These are phyloP conservation scores for Phialocephala subalpina DNA, from an alignment of 2,329 filamentous ascomycete genomes.

Conservation along the genomic window DNA sequence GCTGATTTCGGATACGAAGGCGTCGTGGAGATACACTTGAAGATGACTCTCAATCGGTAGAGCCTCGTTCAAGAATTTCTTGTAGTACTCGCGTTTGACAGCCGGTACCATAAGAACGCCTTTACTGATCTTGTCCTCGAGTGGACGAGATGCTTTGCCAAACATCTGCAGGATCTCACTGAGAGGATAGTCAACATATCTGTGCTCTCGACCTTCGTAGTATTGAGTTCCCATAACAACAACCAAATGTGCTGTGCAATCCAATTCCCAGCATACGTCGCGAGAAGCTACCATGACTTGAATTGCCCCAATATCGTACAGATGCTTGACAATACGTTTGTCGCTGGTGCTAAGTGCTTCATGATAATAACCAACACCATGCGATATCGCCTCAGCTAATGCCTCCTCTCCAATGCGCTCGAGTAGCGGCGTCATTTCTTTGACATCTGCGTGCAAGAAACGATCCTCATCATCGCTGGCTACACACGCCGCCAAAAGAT, in stretches of 20 bases:
- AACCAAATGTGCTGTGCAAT: slow-evolving; percentile 87
- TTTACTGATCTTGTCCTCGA: slow-evolving; percentile 80
- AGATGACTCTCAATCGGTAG: slow-evolving; percentile 95
- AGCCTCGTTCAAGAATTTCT: slow-evolving; percentile 97
- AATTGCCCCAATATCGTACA: slow-evolving; percentile 79
- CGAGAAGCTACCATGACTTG: slow-evolving; percentile 78
- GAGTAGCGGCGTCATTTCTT: slow-evolving; percentile 84
- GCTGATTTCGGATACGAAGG: slow-evolving; percentile 96
- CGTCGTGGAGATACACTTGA: slow-evolving; percentile 90
- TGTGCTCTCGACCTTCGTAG: slow-evolving; percentile 94
- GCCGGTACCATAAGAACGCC: slow-evolving; percentile 97
- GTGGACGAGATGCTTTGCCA: slow-evolving; percentile 84
- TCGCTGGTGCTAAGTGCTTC: slow-evolving; percentile 90
- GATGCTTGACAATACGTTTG: slow-evolving; percentile 91
- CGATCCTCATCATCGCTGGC: slow-evolving; percentile 92
- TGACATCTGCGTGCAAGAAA: slow-evolving; percentile 85
- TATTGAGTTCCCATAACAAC: slow-evolving; percentile 98
- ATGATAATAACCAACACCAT: slow-evolving; percentile 97
- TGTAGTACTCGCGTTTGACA: slow-evolving; percentile 97
- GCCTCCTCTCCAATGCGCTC: slow-evolving; percentile 86
- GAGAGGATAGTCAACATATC: slow-evolving; percentile 95
- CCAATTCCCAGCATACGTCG: slow-evolving; percentile 96
- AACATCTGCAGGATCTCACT: slow-evolving; percentile 98
- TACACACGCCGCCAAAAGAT: slow-evolving; percentile 86
- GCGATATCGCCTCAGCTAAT: slow-evolving; percentile 86